Evolutionary conservation across 257 asterid genomes (phyloP), one percentile per base, ranked within the genome.

Genomic region (Solanum paucissectum): DNA sequence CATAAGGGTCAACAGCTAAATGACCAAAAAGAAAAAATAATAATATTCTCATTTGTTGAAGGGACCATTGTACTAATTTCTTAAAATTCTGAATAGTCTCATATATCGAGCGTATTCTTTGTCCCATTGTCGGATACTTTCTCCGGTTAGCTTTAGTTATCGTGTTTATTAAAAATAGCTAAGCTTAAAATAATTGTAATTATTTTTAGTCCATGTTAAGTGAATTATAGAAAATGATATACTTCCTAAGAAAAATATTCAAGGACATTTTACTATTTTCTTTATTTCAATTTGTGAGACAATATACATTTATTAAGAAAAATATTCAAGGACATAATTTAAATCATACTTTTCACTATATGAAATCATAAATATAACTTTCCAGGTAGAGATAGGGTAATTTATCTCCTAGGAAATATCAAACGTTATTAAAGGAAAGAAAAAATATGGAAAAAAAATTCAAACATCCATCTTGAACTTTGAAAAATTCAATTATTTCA

Each of bases 1-100:
- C 34, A 20, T 12, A 49, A 68, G 49, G 75, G 25, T 86, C 60
- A 72, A 55, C 83, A 76, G 84, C 37, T 89, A 93, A 83, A 89
- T 27, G 86, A 90, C 91, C 91, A 37, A 87, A 84, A 87, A 86
- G 58, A 86, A 81, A 88, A 79, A 88, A 79, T 87, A 18, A 68
- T 7, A 20, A 29, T 69, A 32, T 91, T 94, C 94, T 91, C 86
- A 89, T 88, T 88, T 92, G 93, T 84, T 89, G 88, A 88, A 82
- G 92, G 93, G 96, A 91, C 94, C 95, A 88, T 86, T 69, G 85
- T 84, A 69, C 91, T 62, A 83, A 62, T 72, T 44, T 20, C 88
- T 72, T 64, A 81, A 81, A 74, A 85, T 87, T 87, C 66, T 88
- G 87, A 87, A 85, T 86, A 55, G 69, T 89, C 91, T 36, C 49